phyloP scores from a whole-genome alignment of 2,329 filamentous ascomycete species.

The Claviceps spartinae region DNA sequence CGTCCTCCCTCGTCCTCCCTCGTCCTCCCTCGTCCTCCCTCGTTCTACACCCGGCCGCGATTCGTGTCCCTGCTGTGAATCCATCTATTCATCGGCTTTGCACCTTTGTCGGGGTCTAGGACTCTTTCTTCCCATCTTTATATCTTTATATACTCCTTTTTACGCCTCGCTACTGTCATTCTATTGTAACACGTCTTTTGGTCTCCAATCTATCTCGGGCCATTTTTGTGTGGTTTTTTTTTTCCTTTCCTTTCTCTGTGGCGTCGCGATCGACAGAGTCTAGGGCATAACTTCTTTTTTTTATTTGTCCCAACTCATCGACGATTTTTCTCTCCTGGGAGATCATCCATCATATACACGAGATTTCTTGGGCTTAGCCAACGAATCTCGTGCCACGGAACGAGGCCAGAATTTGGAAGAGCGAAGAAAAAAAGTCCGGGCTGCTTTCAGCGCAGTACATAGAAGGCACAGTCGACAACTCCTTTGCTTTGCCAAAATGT shows the following conservation, averaged over 20 bases:
- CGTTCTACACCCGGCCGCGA: not conserved
- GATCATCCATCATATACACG: not conserved
- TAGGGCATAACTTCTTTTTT: not conserved
- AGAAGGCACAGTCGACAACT: slow-evolving; percentile 9
- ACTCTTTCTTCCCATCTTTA: not conserved
- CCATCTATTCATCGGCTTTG: not conserved
- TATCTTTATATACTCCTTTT: not conserved
- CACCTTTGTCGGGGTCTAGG: slow-evolving; percentile 1
- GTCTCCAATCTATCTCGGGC: not conserved
- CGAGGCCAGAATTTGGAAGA: slow-evolving; percentile 1
- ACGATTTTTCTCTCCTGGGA: not conserved
- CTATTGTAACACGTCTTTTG: not conserved
- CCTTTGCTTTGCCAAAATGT: slow-evolving; percentile 13
- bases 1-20: not conserved
- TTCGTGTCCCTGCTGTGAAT: not conserved
- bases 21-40: not conserved
- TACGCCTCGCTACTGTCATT: not conserved
- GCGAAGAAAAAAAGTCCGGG: slow-evolving; percentile 3
- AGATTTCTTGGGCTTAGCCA: not conserved
- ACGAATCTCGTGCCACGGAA: slow-evolving; percentile 1
- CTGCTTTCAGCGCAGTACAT: not conserved
- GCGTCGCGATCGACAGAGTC: not conserved
- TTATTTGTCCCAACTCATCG: not conserved
- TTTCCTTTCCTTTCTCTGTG: not conserved
- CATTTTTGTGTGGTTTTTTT: not conserved